Evolutionary conservation across 768 basidiomycete species (phyloP), one percentile per base, ranked within the genome.

Genomic region (Lepiota venenata): DNA sequence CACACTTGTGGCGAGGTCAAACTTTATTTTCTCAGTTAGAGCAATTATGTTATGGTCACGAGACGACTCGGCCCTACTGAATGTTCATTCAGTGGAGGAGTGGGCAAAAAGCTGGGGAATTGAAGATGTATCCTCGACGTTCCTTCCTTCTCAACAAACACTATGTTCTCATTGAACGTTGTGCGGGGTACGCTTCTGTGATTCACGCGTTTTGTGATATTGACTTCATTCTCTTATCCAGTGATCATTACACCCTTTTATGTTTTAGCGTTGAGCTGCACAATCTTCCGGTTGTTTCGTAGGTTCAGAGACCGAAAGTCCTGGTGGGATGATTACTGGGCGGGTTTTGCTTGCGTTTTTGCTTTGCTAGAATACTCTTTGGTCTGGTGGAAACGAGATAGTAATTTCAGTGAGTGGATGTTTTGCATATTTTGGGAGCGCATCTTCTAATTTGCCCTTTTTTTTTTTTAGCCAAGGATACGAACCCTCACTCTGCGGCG

Each of bases 291-390:
- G n/a, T 29, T 53, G 25, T 46, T 46, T 27, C 32, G 52, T 9
- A 45, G 52, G 22, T 25, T 20, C 15, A 36, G 14, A 18, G 14
- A 22, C 43, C 45, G 18, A 25, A 53, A 53, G 37, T 4, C 46
- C 14, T 53, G 52, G 52, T 53, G 52, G 52, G 52, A 53, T 38
- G 52, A 53, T 39, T 45, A 38, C 36, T 53, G 43, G 21, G 52
- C 44, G 18, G n/a, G 45, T 15, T 29, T 38, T 4, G 52, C 52
- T 27, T 53, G 37, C 16, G 6, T 46, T 4, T 37, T 53, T 15
- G 43, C 38, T 21, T 14, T 53, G 14, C 35, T 22, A 14, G 21
- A 37, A 18, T 22, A 14, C 16, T 3, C 52, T 15, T 25, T 42
- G 15, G n/a, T 53, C 8, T 22, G 25, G 52, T n/a, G 36, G 21